Conservation (phyloP, 768 basidiomycete species). For the Leccinum ochraceum region DNA sequence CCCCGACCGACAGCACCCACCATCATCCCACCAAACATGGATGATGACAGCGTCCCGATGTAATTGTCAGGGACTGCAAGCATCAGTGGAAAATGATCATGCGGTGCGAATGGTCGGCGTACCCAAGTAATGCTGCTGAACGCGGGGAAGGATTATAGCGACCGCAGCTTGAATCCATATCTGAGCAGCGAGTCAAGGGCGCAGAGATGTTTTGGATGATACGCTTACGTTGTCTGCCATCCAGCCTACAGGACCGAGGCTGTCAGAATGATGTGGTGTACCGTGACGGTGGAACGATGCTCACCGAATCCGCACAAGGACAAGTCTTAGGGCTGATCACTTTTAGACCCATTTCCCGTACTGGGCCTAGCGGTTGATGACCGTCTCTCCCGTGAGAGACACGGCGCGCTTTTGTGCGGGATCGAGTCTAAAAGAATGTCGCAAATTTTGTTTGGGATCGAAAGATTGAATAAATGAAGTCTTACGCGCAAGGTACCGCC, state of each 20-base stretch:
- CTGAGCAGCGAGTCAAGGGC: constrained; percentile 44
- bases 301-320: constrained; percentile 88
- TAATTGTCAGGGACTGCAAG: constrained; percentile 65
- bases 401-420: too few relatives aligned
- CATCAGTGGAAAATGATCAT: constrained; percentile 18
- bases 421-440: too few relatives aligned
- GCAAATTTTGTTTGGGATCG: too few relatives aligned
- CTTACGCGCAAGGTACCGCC: too few relatives aligned
- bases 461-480: too few relatives aligned
- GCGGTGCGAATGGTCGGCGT: constrained; percentile 22
- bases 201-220: constrained; percentile 2
- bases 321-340: constrained; percentile 28
- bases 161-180: constrained; percentile 88
- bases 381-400: too few relatives aligned
- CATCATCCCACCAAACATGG: constrained; percentile 98
- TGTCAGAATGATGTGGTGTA: background rate
- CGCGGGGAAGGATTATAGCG: constrained; percentile 89
- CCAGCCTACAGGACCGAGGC: constrained; percentile 62
- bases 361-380: too few relatives aligned
- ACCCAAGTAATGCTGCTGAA: constrained; percentile 88
- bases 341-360: too few relatives aligned
- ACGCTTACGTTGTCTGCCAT: constrained; percentile 83
- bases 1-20: constrained; percentile 91
- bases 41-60: constrained; percentile 82
- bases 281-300: constrained; percentile 26